Conservation (phyloP, 805 yeast species). For the Suhomyces tanzawaensis region DNA sequence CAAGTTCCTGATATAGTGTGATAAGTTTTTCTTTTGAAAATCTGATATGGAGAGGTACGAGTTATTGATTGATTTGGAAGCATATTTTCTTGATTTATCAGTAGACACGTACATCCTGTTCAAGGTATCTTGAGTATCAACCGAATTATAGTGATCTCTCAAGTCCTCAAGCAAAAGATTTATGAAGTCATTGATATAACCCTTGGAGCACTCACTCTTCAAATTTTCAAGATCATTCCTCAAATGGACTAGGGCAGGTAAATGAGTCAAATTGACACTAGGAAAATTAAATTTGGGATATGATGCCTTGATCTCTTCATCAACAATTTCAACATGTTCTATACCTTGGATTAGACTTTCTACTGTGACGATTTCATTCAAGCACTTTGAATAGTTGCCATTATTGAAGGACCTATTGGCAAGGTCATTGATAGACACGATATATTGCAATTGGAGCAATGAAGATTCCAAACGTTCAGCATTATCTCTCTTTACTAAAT, state of each 20-base stretch:
- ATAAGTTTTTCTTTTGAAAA: slow-evolving; percentile 40
- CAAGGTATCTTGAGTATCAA: slow-evolving; percentile 49
- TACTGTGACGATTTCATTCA: slow-evolving; percentile 55
- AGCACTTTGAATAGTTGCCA: slow-evolving; percentile 51
- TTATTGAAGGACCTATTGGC: slow-evolving; percentile 43
- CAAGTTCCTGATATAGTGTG: slow-evolving; percentile 51
- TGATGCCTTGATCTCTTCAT: slow-evolving; percentile 14
- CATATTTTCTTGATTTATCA: slow-evolving; percentile 23
- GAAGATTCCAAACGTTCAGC: slow-evolving; percentile 63
- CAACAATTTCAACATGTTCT: slow-evolving; percentile 14
- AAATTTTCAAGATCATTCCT: slow-evolving; percentile 54
- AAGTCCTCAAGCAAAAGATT: slow-evolving; percentile 60
- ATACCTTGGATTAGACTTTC: slow-evolving; percentile 59
- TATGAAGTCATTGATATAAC: slow-evolving; percentile 59
- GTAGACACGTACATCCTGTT: slow-evolving; percentile 40
- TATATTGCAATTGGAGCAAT: slow-evolving; percentile 49
- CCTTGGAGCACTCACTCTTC: slow-evolving; percentile 64
- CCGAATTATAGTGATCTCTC: slow-evolving; percentile 51
- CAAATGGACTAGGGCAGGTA: slow-evolving; percentile 51
- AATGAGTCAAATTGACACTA: slow-evolving; percentile 37
- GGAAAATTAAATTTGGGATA: slow-evolving; percentile 30
- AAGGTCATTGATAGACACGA: slow-evolving; percentile 22
- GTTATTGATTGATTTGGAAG: slow-evolving; percentile 22
- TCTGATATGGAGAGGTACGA: slow-evolving; percentile 36
- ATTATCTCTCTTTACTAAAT: slow-evolving; percentile 53